phyloP scores from a whole-genome alignment of 345 rosid species.

The Populus euphratica region DNA sequence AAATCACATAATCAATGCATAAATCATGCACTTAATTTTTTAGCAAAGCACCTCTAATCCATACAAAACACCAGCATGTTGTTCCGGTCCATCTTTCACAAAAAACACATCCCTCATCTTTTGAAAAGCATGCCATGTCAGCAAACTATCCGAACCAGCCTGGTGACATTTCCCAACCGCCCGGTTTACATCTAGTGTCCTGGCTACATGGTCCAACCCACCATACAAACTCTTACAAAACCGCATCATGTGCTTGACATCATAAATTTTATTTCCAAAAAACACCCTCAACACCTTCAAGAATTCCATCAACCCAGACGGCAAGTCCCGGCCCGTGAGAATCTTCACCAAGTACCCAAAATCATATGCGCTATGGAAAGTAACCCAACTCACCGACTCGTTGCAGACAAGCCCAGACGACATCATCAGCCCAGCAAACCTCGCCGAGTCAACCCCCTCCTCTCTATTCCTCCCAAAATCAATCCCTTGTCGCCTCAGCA shows the following conservation, averaged over 20 bases:
- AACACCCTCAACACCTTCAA: slow-evolving; percentile 21
- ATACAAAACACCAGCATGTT: slow-evolving; percentile 31
- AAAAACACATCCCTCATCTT: slow-evolving; percentile 36
- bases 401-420: slow-evolving; percentile 34
- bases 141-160: slow-evolving; percentile 48
- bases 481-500: slow-evolving; percentile 28
- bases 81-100: slow-evolving; percentile 13
- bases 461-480: slow-evolving; percentile 26
- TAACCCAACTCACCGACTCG: slow-evolving; percentile 32
- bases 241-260: slow-evolving; percentile 30
- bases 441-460: slow-evolving; percentile 22
- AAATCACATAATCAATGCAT: not conserved
- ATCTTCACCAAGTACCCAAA: slow-evolving; percentile 32
- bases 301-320: slow-evolving; percentile 14
- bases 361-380: slow-evolving; percentile 37
- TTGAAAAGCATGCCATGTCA: slow-evolving; percentile 40
- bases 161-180: slow-evolving; percentile 43
- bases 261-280: slow-evolving; percentile 25
- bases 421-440: slow-evolving; percentile 33
- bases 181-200: slow-evolving; percentile 14
- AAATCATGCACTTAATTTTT: not conserved
- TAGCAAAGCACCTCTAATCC: slow-evolving; percentile 18
- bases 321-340: slow-evolving; percentile 23
- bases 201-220: slow-evolving; percentile 29
- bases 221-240: slow-evolving; percentile 27